Percentiles rank a stretch among this genome's conserved stretches.
Conservation (phyloP, 2,329 filamentous ascomycete genomes). For the Berkeleyomyces rouxiae region DNA sequence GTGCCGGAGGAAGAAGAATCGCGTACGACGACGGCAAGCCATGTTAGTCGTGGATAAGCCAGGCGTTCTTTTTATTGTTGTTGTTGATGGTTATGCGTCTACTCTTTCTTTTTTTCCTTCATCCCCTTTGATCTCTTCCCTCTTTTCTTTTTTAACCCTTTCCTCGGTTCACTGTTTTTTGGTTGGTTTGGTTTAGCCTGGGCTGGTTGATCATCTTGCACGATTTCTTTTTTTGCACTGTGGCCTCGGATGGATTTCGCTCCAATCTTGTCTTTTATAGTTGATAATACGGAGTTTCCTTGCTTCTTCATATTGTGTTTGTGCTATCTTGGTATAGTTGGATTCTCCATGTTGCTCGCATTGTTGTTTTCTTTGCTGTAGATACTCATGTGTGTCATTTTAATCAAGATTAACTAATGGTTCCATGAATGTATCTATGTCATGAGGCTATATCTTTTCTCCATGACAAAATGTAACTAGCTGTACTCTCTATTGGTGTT, state of each 20-base stretch:
- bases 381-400: neutral
- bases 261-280: neutral
- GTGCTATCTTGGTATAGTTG: neutral
- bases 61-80: neutral
- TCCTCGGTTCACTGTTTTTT: neutral
- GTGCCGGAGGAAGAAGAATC: slow-evolving; percentile 76
- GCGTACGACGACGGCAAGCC: slow-evolving; percentile 49
- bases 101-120: neutral
- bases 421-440: neutral
- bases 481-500: neutral
- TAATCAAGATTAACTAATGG: too few species aligned
- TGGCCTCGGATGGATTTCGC: neutral
- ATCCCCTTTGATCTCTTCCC: neutral
- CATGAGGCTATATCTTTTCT: neutral
- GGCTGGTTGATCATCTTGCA: slow-evolving; percentile 1
- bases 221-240: neutral
- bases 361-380: neutral
- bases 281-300: neutral
- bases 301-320: neutral
- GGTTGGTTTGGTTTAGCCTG: slow-evolving; percentile 1
- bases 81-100: neutral
- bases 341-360: neutral
- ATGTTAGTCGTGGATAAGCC: slow-evolving; percentile 30
- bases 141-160: neutral
- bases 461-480: neutral